These are phyloP conservation scores for Phytophthora cryptogea DNA, from an alignment of 352 stramenopile species.

Conservation along the genomic window DNA sequence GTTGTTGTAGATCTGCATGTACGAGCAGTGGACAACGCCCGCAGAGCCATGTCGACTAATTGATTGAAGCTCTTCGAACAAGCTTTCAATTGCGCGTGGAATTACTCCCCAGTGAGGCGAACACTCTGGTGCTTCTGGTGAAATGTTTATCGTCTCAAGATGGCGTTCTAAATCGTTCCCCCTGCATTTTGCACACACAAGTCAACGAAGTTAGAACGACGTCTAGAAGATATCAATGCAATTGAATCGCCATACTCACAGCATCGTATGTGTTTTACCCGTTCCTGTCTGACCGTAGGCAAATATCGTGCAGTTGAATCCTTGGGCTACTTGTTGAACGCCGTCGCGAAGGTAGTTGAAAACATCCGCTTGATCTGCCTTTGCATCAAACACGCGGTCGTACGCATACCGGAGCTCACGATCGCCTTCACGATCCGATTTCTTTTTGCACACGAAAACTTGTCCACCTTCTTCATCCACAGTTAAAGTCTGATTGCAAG, in stretches of 20 bases:
- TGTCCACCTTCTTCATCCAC: constrained; percentile 40
- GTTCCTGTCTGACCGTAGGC: constrained; percentile 91
- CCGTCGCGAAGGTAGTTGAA: constrained; percentile 75
- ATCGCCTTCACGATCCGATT: constrained; percentile 43
- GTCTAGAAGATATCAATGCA: not conserved
- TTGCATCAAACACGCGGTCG: constrained; percentile 75
- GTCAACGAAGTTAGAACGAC: not conserved
- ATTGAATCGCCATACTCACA: constrained; percentile 39
- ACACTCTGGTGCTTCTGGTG: constrained; percentile 2
- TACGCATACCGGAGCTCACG: constrained; percentile 64
- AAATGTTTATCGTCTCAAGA: constrained; percentile 19
- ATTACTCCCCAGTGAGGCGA: constrained; percentile 74
- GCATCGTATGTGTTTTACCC: constrained; percentile 92
- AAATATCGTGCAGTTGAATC: constrained; percentile 92
- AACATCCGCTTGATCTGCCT: constrained; percentile 65
- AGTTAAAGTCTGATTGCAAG: constrained; percentile 32
- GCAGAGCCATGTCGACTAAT: constrained; percentile 56
- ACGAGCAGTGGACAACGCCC: constrained; percentile 85
- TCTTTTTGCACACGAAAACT: constrained; percentile 58
- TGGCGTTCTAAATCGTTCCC: constrained; percentile 64
- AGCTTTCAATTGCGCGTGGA: constrained; percentile 76
- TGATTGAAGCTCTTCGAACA: constrained; percentile 78
- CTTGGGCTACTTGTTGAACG: constrained; percentile 81
- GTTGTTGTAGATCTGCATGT: constrained; percentile 94
- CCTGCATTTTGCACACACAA: constrained; percentile 11